Evolutionary conservation across 2,329 filamentous ascomycete genomes (phyloP).

Genomic region (Stemphylium beticola): DNA sequence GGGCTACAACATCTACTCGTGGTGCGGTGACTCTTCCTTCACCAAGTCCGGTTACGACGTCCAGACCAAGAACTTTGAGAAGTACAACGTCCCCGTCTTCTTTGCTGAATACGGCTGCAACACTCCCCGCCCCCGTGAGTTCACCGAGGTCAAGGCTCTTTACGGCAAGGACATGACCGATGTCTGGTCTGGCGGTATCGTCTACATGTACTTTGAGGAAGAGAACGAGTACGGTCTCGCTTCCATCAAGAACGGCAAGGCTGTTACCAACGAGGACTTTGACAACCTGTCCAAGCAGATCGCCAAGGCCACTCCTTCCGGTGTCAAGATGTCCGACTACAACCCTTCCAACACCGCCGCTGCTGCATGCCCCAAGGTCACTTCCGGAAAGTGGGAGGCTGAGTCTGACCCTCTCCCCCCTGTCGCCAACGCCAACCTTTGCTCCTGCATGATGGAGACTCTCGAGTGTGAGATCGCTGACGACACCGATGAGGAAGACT

Average conservation of each 20-base stretch:
- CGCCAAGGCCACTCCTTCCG: conserved; percentile 68
- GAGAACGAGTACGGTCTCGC: conserved; percentile 87
- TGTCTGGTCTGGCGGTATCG: conserved; percentile 94
- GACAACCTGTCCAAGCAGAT: conserved; percentile 73
- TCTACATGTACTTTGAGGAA: conserved; percentile 99
- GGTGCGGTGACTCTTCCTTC: conserved; percentile 89
- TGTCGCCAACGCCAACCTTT: conserved; percentile 77
- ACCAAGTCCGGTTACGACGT: conserved; percentile 77
- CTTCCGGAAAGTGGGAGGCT: conserved; percentile 69
- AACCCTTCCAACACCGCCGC: conserved; percentile 72
- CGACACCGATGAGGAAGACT: conserved; percentile 63
- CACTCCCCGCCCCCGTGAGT: conserved; percentile 71
- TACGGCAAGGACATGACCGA: conserved; percentile 80
- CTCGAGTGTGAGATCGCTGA: conserved; percentile 71
- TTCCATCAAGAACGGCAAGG: conserved; percentile 61
- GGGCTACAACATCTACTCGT: conserved; percentile 99
- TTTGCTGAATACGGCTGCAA: conserved; percentile 99
- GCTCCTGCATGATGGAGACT: conserved; percentile 81
- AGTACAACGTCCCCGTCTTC: conserved; percentile 94
- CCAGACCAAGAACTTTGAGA: conserved; percentile 83
- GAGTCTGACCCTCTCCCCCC: conserved; percentile 74
- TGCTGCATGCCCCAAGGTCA: conserved; percentile 72
- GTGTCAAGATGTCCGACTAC: conserved; percentile 72
- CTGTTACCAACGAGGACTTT: conserved; percentile 64
- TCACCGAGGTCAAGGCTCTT: conserved; percentile 83